Percentiles rank a stretch among this genome's conserved stretches.
Conservation (phyloP, 2,329 filamentous ascomycete genomes). For the Pestalotiopsis sp. region DNA sequence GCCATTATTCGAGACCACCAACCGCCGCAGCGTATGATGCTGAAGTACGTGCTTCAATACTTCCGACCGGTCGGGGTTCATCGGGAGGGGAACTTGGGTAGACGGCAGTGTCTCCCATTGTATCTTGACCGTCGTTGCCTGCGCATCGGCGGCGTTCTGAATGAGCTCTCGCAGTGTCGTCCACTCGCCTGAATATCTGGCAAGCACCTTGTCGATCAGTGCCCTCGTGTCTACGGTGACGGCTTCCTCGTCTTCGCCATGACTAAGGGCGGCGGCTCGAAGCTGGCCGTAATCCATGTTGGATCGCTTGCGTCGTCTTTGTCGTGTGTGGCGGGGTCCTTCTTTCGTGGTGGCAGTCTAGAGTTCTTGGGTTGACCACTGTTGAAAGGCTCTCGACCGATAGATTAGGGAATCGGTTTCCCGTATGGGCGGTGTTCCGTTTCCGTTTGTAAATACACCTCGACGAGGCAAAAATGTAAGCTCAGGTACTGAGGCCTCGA, state of each 20-base stretch:
- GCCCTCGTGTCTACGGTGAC: conserved; percentile 97
- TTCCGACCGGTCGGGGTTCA: conserved; percentile 67
- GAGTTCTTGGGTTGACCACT: neutral
- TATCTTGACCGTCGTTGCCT: conserved; percentile 85
- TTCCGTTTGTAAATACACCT: neutral
- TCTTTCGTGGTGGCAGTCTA: neutral
- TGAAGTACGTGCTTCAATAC: conserved; percentile 81
- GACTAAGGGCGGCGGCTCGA: conserved; percentile 82
- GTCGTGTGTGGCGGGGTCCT: neutral
- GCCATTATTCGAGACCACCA: conserved; percentile 94
- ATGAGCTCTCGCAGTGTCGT: conserved; percentile 88
- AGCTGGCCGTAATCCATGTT: conserved; percentile 75
- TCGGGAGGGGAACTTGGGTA: conserved; percentile 70
- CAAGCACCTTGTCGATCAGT: conserved; percentile 95
- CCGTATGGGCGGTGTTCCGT: too few relatives aligned
- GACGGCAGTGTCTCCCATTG: conserved; percentile 92
- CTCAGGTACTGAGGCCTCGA: neutral
- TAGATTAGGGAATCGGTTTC: too few relatives aligned
- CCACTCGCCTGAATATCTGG: conserved; percentile 96
- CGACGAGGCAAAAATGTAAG: neutral
- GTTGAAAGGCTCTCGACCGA: too few relatives aligned
- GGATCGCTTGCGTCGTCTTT: neutral
- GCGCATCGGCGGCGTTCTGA: conserved; percentile 97
- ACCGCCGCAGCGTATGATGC: conserved; percentile 81
- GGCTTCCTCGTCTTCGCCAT: conserved; percentile 90